Base-by-base conservation (phyloP, 2,329 filamentous ascomycete species). In the Escovopsis sp. region DNA sequence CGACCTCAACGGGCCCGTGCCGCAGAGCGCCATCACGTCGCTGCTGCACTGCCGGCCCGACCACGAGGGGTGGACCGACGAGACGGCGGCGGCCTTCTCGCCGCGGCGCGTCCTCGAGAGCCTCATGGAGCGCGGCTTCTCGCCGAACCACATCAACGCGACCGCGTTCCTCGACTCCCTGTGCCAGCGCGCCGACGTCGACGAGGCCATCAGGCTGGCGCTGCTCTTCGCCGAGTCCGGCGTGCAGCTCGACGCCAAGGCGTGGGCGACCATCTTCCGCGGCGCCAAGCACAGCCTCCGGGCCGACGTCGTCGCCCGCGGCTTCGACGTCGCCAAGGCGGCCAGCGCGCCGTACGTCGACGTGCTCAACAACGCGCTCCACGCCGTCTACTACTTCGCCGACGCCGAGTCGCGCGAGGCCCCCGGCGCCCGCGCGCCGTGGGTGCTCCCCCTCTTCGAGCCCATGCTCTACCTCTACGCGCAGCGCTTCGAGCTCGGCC, bases 121-220 rank as follows among this genome's bases (percentile, higher is more conserved):
- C 37, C 66, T 87, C 40, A 58, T 82, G 10, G 62, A 71, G 18
- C 60, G 70, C n/a, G 82, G 80, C 2, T 62, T 83, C 39, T 63
- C 65, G 18, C 75, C 82, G 23, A 82, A 84, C 48, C 60, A 74
- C 12, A 63, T 77, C 44, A 69, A 70, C 10, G 75, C 82, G 53
- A 82, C 81, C 12, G 69, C 82, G 37, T 63, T 86, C 45, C 73
- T 95, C 43, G 70, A 77, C 34, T 84, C 85, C 45, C 76, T 87
- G 12, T 75, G 82, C 51, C 66, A 77, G 45, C 73, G 54, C 8
- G 58, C 56, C 8, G 54, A 63, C 33, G 54, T 56, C 12, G 54
- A 58, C 33, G 60, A 63, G 43, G 60, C 60, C 26, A 55, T 61
- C 30, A 48, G 58, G 11, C 51, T 63, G 1, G 55, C 58, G 2